A percentile compares a stretch with the other conserved stretches of the same genome.
These are phyloP conservation scores for Graphiopsis chlorocephala DNA, from an alignment of 2,329 filamentous ascomycete species.

Conservation along the genomic window DNA sequence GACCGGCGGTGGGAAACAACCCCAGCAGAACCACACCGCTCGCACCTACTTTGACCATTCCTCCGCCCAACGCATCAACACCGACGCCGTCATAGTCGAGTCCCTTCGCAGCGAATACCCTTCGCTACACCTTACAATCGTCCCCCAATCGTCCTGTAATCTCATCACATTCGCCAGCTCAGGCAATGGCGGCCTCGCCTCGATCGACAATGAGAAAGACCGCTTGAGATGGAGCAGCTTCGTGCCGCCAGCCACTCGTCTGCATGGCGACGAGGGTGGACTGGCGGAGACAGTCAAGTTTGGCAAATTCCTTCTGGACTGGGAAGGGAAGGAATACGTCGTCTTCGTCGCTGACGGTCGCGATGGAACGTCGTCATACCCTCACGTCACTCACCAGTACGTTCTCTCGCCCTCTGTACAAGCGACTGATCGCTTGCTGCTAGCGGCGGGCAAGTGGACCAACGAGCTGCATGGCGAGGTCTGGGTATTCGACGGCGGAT, in stretches of 20 bases:
- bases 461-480: constrained; percentile 61
- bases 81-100: constrained; percentile 43
- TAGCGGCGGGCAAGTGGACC: constrained; percentile 55
- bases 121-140: constrained; percentile 43
- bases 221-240: constrained; percentile 41
- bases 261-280: constrained; percentile 36
- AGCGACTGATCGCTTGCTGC: constrained; percentile 51
- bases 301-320: constrained; percentile 47
- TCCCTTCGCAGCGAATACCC: constrained; percentile 47
- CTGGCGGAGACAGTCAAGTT: constrained; percentile 41
- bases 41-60: constrained; percentile 45
- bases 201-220: constrained; percentile 41
- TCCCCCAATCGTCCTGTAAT: constrained; percentile 34
- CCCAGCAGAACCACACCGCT: constrained; percentile 35
- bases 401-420: constrained; percentile 40
- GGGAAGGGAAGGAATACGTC: constrained; percentile 44
- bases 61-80: constrained; percentile 42
- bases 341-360: constrained; percentile 43
- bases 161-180: constrained; percentile 44
- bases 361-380: constrained; percentile 38
- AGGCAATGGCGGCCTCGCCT: constrained; percentile 40
- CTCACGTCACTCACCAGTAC: constrained; percentile 40
- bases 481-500: constrained; percentile 63
- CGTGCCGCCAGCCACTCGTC: constrained; percentile 38
- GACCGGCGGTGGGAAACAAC: constrained; percentile 18